Percentiles rank a stretch among this genome's conserved stretches.
These are phyloP conservation scores for Fusarium oligoseptatum DNA, from an alignment of 2,329 filamentous ascomycete genomes.

Conservation along the genomic window DNA sequence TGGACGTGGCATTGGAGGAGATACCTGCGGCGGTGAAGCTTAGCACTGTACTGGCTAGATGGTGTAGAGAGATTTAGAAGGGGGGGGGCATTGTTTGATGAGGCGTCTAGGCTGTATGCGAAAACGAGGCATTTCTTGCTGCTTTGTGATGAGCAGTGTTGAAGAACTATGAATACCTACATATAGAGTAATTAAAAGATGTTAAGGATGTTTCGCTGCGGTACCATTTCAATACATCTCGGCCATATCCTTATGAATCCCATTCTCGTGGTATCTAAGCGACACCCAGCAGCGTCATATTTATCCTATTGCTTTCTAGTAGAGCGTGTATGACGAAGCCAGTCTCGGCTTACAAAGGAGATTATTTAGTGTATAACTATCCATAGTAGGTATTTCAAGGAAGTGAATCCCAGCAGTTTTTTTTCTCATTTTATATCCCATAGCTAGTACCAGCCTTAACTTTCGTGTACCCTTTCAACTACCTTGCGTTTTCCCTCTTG, in stretches of 20 bases:
- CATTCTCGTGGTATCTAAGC: neutral
- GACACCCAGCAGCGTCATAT: neutral
- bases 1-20: slow-evolving; percentile 84
- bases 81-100: slow-evolving; percentile 10
- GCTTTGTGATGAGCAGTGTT: neutral
- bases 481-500: neutral
- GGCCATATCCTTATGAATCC: neutral
- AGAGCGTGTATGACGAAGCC: neutral
- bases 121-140: neutral
- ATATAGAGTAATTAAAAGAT: neutral
- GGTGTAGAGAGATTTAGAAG: slow-evolving; percentile 79
- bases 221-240: neutral
- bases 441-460: neutral
- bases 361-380: neutral
- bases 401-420: neutral
- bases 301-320: neutral
- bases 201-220: neutral
- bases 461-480: neutral
- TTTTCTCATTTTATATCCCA: neutral
- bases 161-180: neutral
- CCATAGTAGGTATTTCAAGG: neutral
- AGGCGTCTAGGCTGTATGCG: neutral
- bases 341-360: neutral
- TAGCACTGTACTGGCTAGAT: slow-evolving; percentile 72
- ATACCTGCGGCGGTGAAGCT: slow-evolving; percentile 74